Conservation (phyloP, 2,329 filamentous ascomycete genomes). For the Xylaria sp. region DNA sequence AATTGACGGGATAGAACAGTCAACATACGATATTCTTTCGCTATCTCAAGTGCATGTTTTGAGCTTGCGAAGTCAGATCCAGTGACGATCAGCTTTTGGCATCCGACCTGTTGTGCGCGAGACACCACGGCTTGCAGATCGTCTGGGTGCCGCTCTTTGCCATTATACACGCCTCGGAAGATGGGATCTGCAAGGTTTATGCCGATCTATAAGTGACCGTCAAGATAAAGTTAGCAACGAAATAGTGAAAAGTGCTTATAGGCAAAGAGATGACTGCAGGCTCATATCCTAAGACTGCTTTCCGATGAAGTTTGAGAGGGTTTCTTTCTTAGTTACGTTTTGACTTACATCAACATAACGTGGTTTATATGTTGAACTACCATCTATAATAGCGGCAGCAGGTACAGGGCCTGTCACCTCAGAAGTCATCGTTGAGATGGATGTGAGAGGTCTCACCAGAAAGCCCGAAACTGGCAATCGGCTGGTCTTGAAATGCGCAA, state of each 20-base stretch:
- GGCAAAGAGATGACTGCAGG: too few species aligned
- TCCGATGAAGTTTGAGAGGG: background rate
- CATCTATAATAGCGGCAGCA: constrained; percentile 24
- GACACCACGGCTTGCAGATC: constrained; percentile 82
- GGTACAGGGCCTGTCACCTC: constrained; percentile 38
- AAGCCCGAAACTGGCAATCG: constrained; percentile 15
- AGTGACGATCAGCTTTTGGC: constrained; percentile 90
- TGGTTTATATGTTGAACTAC: constrained; percentile 53
- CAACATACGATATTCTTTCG: constrained; percentile 75
- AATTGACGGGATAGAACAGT: background rate
- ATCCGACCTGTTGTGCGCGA: constrained; percentile 80
- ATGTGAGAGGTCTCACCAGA: constrained; percentile 34
- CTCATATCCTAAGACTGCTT: background rate
- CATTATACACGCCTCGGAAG: constrained; percentile 85
- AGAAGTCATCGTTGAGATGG: constrained; percentile 42
- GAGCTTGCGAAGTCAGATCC: constrained; percentile 88
- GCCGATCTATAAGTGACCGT: constrained; percentile 69
- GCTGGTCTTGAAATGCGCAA: constrained; percentile 28
- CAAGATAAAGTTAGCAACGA: constrained; percentile 11
- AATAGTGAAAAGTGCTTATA: background rate
- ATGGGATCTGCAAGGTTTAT: constrained; percentile 97
- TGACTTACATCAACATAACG: constrained; percentile 70
- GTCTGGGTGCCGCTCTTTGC: constrained; percentile 76
- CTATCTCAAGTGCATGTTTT: constrained; percentile 76
- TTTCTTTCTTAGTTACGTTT: background rate